Conservation (phyloP, 192 early-diverging fungal species). For the Coemansia sp. region DNA sequence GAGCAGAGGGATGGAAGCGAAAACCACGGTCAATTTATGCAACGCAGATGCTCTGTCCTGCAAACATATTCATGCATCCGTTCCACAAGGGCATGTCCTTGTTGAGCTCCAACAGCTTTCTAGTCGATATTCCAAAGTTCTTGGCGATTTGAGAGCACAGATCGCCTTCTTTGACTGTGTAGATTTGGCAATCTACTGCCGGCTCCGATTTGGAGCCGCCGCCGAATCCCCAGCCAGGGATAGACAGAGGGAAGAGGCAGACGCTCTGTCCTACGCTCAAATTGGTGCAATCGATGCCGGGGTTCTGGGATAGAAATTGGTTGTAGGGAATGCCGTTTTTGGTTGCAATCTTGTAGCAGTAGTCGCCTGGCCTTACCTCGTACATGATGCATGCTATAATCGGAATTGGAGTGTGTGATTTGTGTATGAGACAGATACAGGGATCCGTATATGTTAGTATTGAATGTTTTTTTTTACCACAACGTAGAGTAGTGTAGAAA, state of each 20-base stretch:
- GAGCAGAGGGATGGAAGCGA: too few relatives aligned
- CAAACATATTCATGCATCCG: conserved; percentile 20
- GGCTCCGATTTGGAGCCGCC: neutral
- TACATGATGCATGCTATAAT: conserved; percentile 37
- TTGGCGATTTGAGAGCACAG: conserved; percentile 31
- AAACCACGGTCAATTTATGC: too few relatives aligned
- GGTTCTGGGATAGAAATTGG: conserved; percentile 38
- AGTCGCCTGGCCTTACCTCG: conserved; percentile 38
- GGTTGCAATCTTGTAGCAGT: conserved; percentile 45
- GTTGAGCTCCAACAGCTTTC: conserved; percentile 17
- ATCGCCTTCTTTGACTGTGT: conserved; percentile 33
- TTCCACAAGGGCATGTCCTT: conserved; percentile 8
- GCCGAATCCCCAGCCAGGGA: conserved; percentile 1
- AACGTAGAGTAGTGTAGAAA: too few relatives aligned
- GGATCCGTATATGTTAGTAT: too few relatives aligned
- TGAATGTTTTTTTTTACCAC: neutral
- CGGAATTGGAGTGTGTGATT: neutral
- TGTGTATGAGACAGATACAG: neutral
- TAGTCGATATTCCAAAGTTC: conserved; percentile 9
- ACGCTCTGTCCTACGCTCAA: conserved; percentile 28
- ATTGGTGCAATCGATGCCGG: conserved; percentile 30
- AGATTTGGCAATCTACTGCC: conserved; percentile 12
- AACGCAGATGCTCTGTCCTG: conserved; percentile 30
- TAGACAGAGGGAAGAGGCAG: conserved; percentile 23
- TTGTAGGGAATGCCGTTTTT: conserved; percentile 33